These are phyloP conservation scores for Phialemonium atrogriseum DNA, from an alignment of 2,329 filamentous ascomycete species.

Conservation along the genomic window DNA sequence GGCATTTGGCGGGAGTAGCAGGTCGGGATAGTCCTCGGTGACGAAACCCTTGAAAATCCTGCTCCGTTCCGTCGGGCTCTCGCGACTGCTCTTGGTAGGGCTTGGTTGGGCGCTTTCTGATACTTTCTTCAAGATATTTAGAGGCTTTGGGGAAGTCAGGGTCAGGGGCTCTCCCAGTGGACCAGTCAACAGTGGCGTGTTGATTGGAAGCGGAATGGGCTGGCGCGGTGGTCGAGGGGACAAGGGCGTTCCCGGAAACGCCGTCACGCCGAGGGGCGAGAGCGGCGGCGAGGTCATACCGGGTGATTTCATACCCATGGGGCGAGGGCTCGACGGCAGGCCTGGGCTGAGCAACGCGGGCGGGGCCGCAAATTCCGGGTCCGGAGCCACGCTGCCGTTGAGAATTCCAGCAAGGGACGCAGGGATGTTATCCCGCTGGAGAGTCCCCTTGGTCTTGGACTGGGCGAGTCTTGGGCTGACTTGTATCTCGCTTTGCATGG, in stretches of 20 bases:
- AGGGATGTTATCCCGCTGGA: slow-evolving; percentile 29
- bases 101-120: slow-evolving; percentile 14
- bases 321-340: slow-evolving; percentile 51
- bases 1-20: slow-evolving; percentile 81
- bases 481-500: slow-evolving; percentile 23
- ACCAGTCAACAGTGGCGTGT: slow-evolving; percentile 56
- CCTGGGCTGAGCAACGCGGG: slow-evolving; percentile 46
- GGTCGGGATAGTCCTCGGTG: slow-evolving; percentile 77
- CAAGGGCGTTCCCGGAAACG: slow-evolving; percentile 25
- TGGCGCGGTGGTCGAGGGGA: slow-evolving; percentile 69
- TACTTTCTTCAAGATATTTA: slow-evolving; percentile 28
- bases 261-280: slow-evolving; percentile 48
- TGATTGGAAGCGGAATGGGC: slow-evolving; percentile 63
- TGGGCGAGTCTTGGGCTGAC: slow-evolving; percentile 26
- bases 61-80: slow-evolving; percentile 33
- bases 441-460: slow-evolving; percentile 19
- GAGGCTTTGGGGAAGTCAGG: slow-evolving; percentile 31
- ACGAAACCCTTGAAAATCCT: slow-evolving; percentile 69
- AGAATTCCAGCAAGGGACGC: slow-evolving; percentile 47
- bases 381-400: slow-evolving; percentile 22
- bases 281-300: slow-evolving; percentile 59
- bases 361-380: slow-evolving; percentile 1
- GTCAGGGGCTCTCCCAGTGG: slow-evolving; percentile 26
- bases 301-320: slow-evolving; percentile 41
- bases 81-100: slow-evolving; percentile 22